Evolutionary conservation across 441 rosid genomes (phyloP).

Genomic region (Adansonia madagascariensis): DNA sequence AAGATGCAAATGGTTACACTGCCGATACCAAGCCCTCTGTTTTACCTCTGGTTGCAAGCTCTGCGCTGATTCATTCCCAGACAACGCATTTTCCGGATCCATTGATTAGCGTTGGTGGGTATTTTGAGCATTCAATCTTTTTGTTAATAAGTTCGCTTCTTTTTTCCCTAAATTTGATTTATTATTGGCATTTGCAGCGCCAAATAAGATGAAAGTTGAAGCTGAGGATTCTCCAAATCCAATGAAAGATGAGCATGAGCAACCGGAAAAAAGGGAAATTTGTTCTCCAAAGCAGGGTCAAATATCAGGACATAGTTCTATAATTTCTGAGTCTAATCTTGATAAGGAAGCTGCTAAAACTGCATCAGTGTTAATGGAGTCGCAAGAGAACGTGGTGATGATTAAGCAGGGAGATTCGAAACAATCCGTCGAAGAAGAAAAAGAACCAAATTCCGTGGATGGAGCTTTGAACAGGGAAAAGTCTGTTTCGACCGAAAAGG

Average conservation of each 20-base stretch:
- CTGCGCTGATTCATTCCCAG: slow-evolving; percentile 23
- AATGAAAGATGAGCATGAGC: slow-evolving; percentile 25
- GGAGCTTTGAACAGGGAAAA: slow-evolving; percentile 28
- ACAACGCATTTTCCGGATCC: slow-evolving; percentile 25
- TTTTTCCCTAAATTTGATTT: not conserved
- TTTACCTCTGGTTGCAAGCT: slow-evolving; percentile 30
- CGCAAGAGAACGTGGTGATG: slow-evolving; percentile 21
- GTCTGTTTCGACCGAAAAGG: slow-evolving; percentile 29
- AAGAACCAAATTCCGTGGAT: slow-evolving; percentile 30
- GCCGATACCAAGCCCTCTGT: slow-evolving; percentile 32
- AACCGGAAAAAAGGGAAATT: slow-evolving; percentile 24
- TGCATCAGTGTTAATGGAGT: slow-evolving; percentile 22
- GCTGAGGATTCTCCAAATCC: slow-evolving; percentile 30
- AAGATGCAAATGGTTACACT: slow-evolving; percentile 35
- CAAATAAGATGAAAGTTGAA: slow-evolving; percentile 31
- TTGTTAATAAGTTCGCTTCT: not conserved
- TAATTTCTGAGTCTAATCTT: slow-evolving; percentile 20
- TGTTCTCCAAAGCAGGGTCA: slow-evolving; percentile 21
- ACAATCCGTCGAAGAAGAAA: slow-evolving; percentile 20
- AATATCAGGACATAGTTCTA: not conserved
- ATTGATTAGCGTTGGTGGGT: slow-evolving; percentile 25
- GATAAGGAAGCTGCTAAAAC: not conserved
- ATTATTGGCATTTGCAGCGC: slow-evolving; percentile 34
- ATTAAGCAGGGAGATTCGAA: slow-evolving; percentile 33
- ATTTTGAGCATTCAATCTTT: not conserved